Evolutionary conservation across 495 filamentous ascomycete genomes (phyloP).

Genomic region (Bacidia gigantensis): DNA sequence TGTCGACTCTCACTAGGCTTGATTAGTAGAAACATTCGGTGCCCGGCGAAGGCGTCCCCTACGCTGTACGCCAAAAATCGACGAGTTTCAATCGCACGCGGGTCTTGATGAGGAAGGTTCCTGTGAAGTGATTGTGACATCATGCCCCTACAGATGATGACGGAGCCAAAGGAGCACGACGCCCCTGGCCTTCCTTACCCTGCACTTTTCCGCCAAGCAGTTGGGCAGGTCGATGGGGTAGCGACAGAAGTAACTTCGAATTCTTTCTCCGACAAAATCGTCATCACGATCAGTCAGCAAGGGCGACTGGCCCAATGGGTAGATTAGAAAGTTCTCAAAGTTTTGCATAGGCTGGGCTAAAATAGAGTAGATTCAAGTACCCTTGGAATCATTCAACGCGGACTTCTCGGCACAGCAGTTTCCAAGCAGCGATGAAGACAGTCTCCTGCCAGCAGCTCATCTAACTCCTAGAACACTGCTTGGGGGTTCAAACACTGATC

Average conservation of each 20-base stretch:
- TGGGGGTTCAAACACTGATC: constrained; percentile 64
- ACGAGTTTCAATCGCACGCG: too few species aligned
- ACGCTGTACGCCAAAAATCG: background rate
- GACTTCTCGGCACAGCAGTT: constrained; percentile 40
- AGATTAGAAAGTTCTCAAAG: constrained; percentile 9
- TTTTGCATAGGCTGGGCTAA: background rate
- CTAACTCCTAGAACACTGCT: constrained; percentile 80
- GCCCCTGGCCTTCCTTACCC: constrained; percentile 39
- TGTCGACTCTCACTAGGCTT: background rate
- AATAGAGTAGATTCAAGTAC: constrained; percentile 63
- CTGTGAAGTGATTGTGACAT: background rate
- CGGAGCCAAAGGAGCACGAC: constrained; percentile 1
- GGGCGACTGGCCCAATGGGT: constrained; percentile 91
- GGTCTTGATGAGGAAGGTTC: too few species aligned
- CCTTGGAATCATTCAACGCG: constrained; percentile 54
- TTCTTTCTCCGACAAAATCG: constrained; percentile 80
- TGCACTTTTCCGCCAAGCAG: constrained; percentile 52
- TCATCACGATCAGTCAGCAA: constrained; percentile 76
- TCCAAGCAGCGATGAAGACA: constrained; percentile 36
- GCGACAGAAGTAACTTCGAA: constrained; percentile 57
- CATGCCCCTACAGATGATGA: constrained; percentile 17
- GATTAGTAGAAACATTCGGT: background rate
- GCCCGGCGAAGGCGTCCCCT: background rate
- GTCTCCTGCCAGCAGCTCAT: constrained; percentile 60
- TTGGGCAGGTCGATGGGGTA: constrained; percentile 49